phyloP scores from a whole-genome alignment of 2,329 filamentous ascomycete species.

The Cylindrodendrum hubeiense region DNA sequence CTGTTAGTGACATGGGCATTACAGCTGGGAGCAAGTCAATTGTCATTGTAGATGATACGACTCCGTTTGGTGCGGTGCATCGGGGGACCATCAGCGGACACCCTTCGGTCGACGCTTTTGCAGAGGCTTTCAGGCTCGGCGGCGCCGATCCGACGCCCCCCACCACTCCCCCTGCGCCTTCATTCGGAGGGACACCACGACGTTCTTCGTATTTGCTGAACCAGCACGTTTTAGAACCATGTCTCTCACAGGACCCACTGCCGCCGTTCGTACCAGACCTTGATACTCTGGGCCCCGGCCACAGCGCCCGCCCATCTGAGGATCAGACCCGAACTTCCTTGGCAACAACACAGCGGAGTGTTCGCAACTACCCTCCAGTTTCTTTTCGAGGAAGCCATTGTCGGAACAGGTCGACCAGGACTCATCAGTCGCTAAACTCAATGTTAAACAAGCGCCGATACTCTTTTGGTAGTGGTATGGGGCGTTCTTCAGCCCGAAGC shows the following conservation, averaged over 20 bases:
- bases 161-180: conserved; percentile 67
- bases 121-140: conserved; percentile 62
- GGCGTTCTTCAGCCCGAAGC: conserved; percentile 66
- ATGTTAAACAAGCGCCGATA: conserved; percentile 67
- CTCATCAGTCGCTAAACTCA: conserved; percentile 63
- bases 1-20: conserved; percentile 68
- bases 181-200: conserved; percentile 57
- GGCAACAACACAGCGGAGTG: conserved; percentile 40
- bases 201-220: conserved; percentile 68
- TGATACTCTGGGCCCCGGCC: conserved; percentile 51
- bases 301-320: conserved; percentile 46
- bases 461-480: conserved; percentile 70
- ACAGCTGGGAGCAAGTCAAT: conserved; percentile 91
- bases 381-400: conserved; percentile 53
- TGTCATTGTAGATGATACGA: conserved; percentile 82
- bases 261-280: conserved; percentile 63
- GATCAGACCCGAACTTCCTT: conserved; percentile 49
- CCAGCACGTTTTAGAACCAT: conserved; percentile 56
- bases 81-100: conserved; percentile 58
- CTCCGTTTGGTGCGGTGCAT: conserved; percentile 63
- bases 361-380: conserved; percentile 45
- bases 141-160: conserved; percentile 70
- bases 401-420: conserved; percentile 62
- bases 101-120: conserved; percentile 65
- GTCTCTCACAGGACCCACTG: conserved; percentile 54